These are phyloP conservation scores for Cyberlindnera samutprakarnensis DNA, from an alignment of 805 yeast genomes.

Conservation along the genomic window DNA sequence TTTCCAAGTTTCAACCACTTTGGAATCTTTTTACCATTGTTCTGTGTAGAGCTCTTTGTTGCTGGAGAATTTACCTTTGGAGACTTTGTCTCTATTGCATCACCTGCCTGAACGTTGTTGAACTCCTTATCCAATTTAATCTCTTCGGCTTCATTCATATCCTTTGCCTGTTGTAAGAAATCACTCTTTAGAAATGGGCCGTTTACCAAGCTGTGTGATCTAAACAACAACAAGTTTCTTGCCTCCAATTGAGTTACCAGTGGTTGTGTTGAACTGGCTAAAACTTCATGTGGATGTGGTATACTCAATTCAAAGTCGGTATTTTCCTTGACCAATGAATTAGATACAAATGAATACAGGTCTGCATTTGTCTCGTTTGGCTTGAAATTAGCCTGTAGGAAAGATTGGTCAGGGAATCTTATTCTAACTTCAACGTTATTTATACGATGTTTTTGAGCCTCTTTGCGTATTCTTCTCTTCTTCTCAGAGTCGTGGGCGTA, in stretches of 20 bases:
- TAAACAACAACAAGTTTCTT: slow-evolving; percentile 36
- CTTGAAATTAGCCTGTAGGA: slow-evolving; percentile 41
- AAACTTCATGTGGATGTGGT: slow-evolving; percentile 37
- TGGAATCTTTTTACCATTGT: slow-evolving; percentile 24
- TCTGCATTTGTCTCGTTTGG: slow-evolving; percentile 32
- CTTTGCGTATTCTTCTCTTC: slow-evolving; percentile 29
- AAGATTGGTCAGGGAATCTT: slow-evolving; percentile 50
- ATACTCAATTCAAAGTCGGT: slow-evolving; percentile 32
- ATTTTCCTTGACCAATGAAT: slow-evolving; percentile 21
- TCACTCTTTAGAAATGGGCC: slow-evolving; percentile 25
- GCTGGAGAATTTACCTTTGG: slow-evolving; percentile 15
- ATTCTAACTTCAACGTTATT: slow-evolving; percentile 35
- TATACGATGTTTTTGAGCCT: slow-evolving; percentile 18
- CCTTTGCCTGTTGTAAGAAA: slow-evolving; percentile 25
- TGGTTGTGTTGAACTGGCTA: slow-evolving; percentile 24
- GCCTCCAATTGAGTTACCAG: slow-evolving; percentile 36
- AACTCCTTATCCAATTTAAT: slow-evolving; percentile 13
- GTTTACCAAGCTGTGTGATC: slow-evolving; percentile 6
- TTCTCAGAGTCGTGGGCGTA: slow-evolving; percentile 34
- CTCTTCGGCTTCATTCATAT: slow-evolving; percentile 25
- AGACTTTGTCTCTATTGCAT: too few species aligned
- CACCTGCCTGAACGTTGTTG: too few species aligned
- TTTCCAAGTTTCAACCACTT: slow-evolving; percentile 35
- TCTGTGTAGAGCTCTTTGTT: neutral
- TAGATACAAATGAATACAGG: slow-evolving; percentile 24